Base-by-base conservation (phyloP, 768 basidiomycete species). In the Termitomyces bulborhizus region DNA sequence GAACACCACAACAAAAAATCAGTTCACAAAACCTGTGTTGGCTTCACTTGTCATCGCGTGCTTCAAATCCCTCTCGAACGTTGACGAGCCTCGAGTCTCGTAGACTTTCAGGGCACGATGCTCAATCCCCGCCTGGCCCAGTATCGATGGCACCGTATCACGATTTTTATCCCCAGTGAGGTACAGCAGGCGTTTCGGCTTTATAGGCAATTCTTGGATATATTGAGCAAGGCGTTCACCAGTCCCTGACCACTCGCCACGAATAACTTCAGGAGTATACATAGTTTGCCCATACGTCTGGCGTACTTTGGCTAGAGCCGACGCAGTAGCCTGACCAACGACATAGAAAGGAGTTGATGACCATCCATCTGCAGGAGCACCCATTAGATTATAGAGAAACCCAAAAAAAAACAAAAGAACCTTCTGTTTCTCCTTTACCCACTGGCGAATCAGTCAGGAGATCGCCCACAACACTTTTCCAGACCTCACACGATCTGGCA, bases 101-200 rank as follows among this genome's bases (percentile, higher is more conserved):
- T 93, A 93, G 8, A 90, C 89, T 64, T 86, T 80, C 11, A 91
- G 61, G 12, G 73, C 56, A 4, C 75, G 71, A 31, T 88, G 64
- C 34, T 61, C 60, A 1, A 89, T 64, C 1, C 73, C 73, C 0
- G 71, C 77, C 0, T 71, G 72, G 0, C 58, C 54, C 37, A 93
- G 70, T 8, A 84, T 74, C 15, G 58, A 70, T 0, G 81, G 70
- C 1, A 93, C 68, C 0, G 81, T 85, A 58, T 91, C 88, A 16
- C 82, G 75, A 56, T 90, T 92, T 74, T 93, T 95, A 76, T 94
- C 93, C 21, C 92, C 92, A 11, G 84, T 90, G 8, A 96, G 76
- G 65, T 91, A 93, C 6, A 94, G 66, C 46, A 94, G 64, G 31
- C 64, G 74, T 16, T 56, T 60, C 5, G 57, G 62, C 53, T 54